Conservation (phyloP, 2,329 filamentous ascomycete genomes). For the Byssochlamys sp. region DNA sequence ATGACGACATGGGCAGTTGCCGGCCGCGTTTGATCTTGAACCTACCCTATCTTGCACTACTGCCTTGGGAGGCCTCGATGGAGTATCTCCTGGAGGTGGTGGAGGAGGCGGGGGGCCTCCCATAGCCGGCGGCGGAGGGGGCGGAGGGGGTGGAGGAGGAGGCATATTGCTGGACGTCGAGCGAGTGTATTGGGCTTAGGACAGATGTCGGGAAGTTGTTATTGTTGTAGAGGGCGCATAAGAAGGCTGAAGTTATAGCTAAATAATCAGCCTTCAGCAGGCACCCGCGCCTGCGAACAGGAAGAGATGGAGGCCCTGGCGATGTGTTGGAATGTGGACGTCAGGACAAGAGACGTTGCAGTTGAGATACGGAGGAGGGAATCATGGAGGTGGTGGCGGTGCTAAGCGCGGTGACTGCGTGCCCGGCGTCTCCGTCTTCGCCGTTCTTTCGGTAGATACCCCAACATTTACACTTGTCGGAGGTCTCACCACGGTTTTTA, state of each 20-base stretch:
- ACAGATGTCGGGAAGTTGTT: neutral
- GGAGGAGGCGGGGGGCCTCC: constrained; percentile 53
- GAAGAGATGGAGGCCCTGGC: neutral
- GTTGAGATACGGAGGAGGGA: constrained; percentile 4
- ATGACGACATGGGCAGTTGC: neutral
- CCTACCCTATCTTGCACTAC: constrained; percentile 55
- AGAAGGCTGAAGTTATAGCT: neutral
- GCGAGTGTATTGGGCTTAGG: neutral
- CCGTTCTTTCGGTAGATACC: constrained; percentile 6
- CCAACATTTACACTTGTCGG: constrained; percentile 8
- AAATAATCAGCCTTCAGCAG: neutral
- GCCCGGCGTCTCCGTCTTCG: constrained; percentile 23
- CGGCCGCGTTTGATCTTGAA: constrained; percentile 8
- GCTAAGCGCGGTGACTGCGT: constrained; percentile 6
- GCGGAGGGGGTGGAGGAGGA: constrained; percentile 57
- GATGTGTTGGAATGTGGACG: neutral
- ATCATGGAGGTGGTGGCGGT: constrained; percentile 14
- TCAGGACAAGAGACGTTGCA: neutral
- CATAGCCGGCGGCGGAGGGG: constrained; percentile 54
- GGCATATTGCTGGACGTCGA: constrained; percentile 25
- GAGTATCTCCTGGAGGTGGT: constrained; percentile 51
- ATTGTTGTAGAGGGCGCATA: neutral
- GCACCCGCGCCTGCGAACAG: neutral
- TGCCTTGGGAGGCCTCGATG: constrained; percentile 48
- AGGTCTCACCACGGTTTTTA: neutral